phyloP scores from a whole-genome alignment of 1,139 yeast genomes.

The Magnusiomyces sp. region DNA sequence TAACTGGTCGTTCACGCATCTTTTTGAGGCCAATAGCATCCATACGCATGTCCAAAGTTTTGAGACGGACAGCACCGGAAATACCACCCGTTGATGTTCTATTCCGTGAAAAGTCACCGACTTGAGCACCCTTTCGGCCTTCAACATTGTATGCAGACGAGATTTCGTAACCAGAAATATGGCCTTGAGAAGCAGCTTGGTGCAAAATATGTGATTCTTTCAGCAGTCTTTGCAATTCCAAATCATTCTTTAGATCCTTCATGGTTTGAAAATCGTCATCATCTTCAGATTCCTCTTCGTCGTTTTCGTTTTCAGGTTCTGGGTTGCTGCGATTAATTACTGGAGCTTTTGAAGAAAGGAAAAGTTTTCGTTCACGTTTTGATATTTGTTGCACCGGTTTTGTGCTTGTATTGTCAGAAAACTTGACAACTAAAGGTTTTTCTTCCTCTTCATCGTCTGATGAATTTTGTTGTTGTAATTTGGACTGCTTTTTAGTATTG shows the following conservation, averaged over 20 bases:
- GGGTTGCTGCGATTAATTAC: conserved; percentile 22
- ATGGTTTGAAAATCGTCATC: conserved; percentile 20
- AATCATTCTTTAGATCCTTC: conserved; percentile 60
- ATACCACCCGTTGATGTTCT: conserved; percentile 38
- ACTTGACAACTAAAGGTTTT: conserved; percentile 41
- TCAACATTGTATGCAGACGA: conserved; percentile 39
- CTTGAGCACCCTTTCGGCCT: background rate
- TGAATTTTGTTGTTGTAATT: background rate
- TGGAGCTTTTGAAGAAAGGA: conserved; percentile 38
- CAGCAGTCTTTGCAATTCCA: conserved; percentile 73
- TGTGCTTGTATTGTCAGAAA: conserved; percentile 16
- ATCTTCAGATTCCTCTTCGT: conserved; percentile 22
- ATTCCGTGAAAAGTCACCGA: background rate
- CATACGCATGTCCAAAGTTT: conserved; percentile 64
- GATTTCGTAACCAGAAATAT: conserved; percentile 63
- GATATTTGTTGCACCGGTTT: conserved; percentile 14
- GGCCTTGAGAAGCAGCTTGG: conserved; percentile 31
- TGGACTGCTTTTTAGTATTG: background rate
- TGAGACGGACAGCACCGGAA: conserved; percentile 69
- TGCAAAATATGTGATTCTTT: conserved; percentile 81
- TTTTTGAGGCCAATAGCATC: conserved; percentile 38
- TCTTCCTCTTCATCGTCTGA: conserved; percentile 13
- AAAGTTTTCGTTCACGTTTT: conserved; percentile 38
- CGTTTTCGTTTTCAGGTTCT: conserved; percentile 14
- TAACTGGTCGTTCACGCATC: conserved; percentile 70